phyloP scores from a whole-genome alignment of 441 rosid species.

The Eutrema salsugineum region DNA sequence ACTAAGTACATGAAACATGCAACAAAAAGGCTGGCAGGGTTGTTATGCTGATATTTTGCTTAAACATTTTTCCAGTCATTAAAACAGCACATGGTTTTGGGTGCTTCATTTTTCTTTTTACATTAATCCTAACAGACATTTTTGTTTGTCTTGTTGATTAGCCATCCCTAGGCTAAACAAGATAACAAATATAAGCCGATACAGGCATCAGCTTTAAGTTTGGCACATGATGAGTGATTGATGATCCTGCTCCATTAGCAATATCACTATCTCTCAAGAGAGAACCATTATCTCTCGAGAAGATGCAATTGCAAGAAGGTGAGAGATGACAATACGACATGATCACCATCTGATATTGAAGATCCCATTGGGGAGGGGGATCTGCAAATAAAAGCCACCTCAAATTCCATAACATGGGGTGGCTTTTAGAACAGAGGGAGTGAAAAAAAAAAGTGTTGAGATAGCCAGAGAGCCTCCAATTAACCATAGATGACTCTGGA shows the following conservation, averaged over 20 bases:
- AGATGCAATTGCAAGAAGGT: conserved; percentile 18
- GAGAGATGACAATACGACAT: conserved; percentile 21
- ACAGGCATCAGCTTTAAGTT: conserved; percentile 29
- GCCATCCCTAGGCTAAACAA: conserved; percentile 30
- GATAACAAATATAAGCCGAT: conserved; percentile 20
- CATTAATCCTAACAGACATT: conserved; percentile 15
- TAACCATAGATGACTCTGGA: conserved; percentile 24
- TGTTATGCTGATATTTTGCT: conserved; percentile 1
- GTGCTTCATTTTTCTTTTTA: conserved; percentile 3
- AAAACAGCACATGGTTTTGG: conserved; percentile 17
- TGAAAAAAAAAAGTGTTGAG: conserved; percentile 6
- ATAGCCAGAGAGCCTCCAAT: conserved; percentile 7
- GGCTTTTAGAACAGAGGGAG: conserved; percentile 11
- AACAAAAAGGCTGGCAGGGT: conserved; percentile 14
- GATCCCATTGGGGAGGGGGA: background rate
- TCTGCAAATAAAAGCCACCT: conserved; percentile 18
- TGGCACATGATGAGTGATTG: conserved; percentile 18
- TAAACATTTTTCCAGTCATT: conserved; percentile 4
- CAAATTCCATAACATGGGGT: conserved; percentile 28
- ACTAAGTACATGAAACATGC: background rate
- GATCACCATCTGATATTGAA: conserved; percentile 12
- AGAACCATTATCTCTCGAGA: conserved; percentile 13
- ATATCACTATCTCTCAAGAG: background rate
- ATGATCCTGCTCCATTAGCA: conserved; percentile 17
- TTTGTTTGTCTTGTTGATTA: conserved; percentile 23